Conservation (phyloP, 306 rosid genomes). For the Benincasa hispida region DNA sequence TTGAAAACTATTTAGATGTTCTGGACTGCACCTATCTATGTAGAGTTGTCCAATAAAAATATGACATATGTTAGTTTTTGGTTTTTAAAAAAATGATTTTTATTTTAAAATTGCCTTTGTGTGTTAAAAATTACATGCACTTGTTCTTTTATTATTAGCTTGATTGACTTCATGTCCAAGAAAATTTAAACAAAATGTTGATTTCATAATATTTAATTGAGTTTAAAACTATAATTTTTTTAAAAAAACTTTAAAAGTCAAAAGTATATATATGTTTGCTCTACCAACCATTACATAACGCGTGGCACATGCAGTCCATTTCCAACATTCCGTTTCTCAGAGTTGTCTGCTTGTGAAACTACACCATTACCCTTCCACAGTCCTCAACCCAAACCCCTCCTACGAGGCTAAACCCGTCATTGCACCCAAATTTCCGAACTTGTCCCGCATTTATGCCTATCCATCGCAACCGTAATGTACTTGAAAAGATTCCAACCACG, state of each 20-base stretch:
- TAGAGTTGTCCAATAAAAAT: too few species aligned
- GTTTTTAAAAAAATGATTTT: too few species aligned
- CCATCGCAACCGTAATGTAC: not conserved
- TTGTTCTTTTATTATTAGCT: too few species aligned
- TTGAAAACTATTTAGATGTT: too few species aligned
- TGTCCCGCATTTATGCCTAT: not conserved
- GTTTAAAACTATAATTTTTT: too few species aligned
- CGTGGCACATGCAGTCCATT: not conserved
- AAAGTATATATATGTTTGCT: not conserved
- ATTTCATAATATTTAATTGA: too few species aligned
- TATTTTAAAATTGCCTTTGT: too few species aligned
- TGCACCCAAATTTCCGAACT: not conserved
- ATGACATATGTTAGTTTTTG: too few species aligned
- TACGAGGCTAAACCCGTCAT: not conserved
- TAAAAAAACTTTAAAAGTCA: too few species aligned
- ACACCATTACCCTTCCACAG: not conserved
- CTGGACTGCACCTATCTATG: too few species aligned
- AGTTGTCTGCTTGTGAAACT: not conserved
- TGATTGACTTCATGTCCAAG: not conserved
- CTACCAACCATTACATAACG: not conserved
- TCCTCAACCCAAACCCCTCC: not conserved
- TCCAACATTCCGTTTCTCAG: not conserved
- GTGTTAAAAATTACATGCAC: too few species aligned
- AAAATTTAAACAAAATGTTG: not conserved
- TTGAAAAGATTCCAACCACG: not conserved